Evolutionary conservation across 805 yeast genomes (phyloP), one percentile per base, ranked within the genome.

Genomic region (Candida tibetensis): DNA sequence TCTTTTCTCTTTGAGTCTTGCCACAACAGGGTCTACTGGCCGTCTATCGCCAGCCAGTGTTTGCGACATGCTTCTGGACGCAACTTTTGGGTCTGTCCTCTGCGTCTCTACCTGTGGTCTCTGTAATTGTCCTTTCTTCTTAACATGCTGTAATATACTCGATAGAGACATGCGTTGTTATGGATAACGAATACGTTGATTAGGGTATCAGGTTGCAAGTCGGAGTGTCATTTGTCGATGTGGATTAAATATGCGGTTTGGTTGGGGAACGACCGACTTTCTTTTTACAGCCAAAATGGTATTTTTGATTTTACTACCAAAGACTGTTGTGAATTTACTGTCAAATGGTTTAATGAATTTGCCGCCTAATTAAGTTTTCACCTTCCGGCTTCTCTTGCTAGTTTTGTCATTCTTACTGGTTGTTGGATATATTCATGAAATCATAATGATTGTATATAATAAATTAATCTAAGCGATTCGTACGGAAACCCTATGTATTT

Each of bases 1-100:
- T 52, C 91, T 65, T 2, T 81, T 77, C 41, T 82, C 89, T 47
- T 84, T 84, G 27, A 84, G 61, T 40, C 83, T 59, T 26, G 77
- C 78, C 6, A 84, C 86, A 3, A 87, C 87, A 0, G 90, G 88
- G 52, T 84, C 91, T 4, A 72, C 66, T 16, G 61, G 55, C 36
- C 69, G 39, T n/a, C 30, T 21, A 21, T 21, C 25, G 25, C 25
- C 25, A 10, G 25, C 25, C 25, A 10, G 25, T 10, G 9, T 7
- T 7, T 21, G 25, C 25, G 25, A 10, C 25, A 26, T 28, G 15
- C 28, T 19, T 21, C 33, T 35, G 16, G 5, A 13, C 10, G 13
- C 22, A 14, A 19, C 12, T 16, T n/a, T 22, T 16, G 13, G 30
- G 12, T 10, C 17, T 30, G 18, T 7, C 12, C n/a, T 25, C 16